phyloP scores from a whole-genome alignment of 2,329 filamentous ascomycete genomes.

The Monosporascus cannonballus region DNA sequence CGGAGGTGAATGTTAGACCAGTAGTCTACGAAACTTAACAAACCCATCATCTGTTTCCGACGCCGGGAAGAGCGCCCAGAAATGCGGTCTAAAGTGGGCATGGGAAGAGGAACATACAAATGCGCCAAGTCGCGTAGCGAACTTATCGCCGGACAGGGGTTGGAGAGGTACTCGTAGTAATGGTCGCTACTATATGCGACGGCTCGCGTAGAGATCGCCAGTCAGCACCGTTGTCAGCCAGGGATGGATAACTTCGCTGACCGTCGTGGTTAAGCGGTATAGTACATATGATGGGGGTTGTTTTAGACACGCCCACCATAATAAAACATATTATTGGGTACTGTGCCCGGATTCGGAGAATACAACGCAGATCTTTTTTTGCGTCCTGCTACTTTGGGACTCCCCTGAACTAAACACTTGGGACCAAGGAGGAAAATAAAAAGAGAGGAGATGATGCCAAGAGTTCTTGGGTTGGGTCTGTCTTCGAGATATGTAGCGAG shows the following conservation, averaged over 20 bases:
- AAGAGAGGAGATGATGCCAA: background rate
- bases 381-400: background rate
- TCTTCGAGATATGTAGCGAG: too few relatives aligned
- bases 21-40: background rate
- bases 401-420: background rate
- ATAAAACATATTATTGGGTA: too few relatives aligned
- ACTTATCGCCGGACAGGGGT: background rate
- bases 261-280: too few relatives aligned
- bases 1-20: background rate
- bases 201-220: too few relatives aligned
- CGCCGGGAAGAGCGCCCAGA: background rate
- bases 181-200: too few relatives aligned
- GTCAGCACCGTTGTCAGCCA: too few relatives aligned
- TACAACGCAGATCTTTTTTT: background rate
- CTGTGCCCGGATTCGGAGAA: too few relatives aligned
- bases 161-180: too few relatives aligned
- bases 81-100: background rate
- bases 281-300: too few relatives aligned
- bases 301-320: too few relatives aligned
- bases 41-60: background rate
- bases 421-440: too few relatives aligned
- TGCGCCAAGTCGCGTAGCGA: background rate
- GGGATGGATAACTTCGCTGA: too few relatives aligned
- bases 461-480: background rate
- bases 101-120: background rate